These are phyloP conservation scores for Calonectria pseudoreteaudii DNA, from an alignment of 2,329 filamentous ascomycete genomes.

Conservation along the genomic window DNA sequence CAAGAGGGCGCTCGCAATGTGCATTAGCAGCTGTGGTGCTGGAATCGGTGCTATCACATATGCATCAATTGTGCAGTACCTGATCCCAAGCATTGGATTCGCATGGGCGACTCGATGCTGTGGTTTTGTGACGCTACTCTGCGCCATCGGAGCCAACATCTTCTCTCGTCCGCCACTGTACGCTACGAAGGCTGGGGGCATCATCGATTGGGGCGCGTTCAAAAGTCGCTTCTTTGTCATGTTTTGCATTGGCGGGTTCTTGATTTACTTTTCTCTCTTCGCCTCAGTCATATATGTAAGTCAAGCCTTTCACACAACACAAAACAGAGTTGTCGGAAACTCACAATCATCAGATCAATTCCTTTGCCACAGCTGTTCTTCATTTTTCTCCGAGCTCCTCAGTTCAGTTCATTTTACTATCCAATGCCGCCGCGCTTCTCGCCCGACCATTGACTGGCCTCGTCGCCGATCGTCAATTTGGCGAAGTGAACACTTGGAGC, in stretches of 20 bases:
- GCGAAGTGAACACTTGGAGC: not conserved
- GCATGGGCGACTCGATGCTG: not conserved
- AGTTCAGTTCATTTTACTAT: not conserved
- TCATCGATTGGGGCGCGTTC: not conserved
- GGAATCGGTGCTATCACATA: not conserved
- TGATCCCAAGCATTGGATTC: not conserved
- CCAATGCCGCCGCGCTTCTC: not conserved
- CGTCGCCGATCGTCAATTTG: not conserved
- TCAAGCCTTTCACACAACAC: not conserved
- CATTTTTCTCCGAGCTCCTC: not conserved
- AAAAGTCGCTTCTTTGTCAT: not conserved
- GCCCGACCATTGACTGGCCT: not conserved
- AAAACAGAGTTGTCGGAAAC: not conserved
- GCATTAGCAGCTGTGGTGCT: constrained; percentile 4
- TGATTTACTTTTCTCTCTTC: not conserved
- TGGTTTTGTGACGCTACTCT: not conserved
- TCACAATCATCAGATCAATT: not conserved
- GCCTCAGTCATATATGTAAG: not conserved
- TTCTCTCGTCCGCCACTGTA: not conserved
- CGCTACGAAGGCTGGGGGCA: not conserved
- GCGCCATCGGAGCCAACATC: not conserved
- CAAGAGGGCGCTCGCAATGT: constrained; percentile 2
- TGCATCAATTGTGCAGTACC: not conserved
- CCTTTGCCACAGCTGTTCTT: not conserved
- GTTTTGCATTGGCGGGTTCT: not conserved